A percentile compares a stretch with the other conserved stretches of the same genome.
Evolutionary conservation across 805 yeast genomes (phyloP).

Genomic region (Lachancea quebecensis): DNA sequence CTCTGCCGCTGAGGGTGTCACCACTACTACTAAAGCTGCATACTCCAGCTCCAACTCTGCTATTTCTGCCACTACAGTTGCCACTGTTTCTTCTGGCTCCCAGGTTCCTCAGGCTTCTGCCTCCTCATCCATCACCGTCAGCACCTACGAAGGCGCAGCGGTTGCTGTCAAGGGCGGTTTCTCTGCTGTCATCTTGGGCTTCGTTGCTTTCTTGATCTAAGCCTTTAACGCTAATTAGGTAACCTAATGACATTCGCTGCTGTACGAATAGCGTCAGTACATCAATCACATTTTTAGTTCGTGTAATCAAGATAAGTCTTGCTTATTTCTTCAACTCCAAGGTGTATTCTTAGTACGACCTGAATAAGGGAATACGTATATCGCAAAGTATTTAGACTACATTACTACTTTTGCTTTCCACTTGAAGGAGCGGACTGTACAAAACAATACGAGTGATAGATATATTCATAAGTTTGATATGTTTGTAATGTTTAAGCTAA

Average conservation of each 20-base stretch:
- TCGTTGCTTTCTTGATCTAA: background rate
- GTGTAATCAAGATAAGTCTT: too few relatives aligned
- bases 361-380: too few relatives aligned
- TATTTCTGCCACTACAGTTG: background rate
- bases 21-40: background rate
- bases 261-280: background rate
- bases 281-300: background rate
- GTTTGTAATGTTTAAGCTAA: too few relatives aligned
- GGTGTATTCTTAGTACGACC: too few relatives aligned
- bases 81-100: background rate
- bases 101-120: background rate
- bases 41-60: background rate
- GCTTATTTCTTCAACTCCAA: too few relatives aligned
- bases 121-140: background rate
- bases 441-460: too few relatives aligned
- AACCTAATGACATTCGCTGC: too few relatives aligned
- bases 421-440: too few relatives aligned
- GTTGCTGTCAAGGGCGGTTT: background rate
- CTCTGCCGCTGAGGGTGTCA: background rate
- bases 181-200: background rate
- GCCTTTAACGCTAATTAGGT: background rate
- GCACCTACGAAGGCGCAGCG: background rate
- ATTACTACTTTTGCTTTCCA: too few relatives aligned
- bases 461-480: too few relatives aligned
- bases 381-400: too few relatives aligned